Base-by-base conservation (phyloP, 305 asterid species). In the Solanum aculeatissimum region DNA sequence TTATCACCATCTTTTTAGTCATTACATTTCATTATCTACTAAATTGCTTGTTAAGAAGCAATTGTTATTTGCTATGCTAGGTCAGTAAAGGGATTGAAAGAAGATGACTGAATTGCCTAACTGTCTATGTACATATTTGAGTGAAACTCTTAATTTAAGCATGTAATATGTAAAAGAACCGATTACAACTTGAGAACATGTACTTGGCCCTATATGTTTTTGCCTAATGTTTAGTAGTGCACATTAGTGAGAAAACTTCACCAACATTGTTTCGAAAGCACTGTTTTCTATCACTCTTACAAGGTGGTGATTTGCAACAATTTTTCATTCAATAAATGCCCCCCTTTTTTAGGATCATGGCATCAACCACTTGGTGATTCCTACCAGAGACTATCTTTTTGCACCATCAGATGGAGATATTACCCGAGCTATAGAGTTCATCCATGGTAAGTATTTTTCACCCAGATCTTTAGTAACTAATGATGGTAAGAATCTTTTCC, bases 301-400 rank as follows among this genome's bases (percentile, higher is more conserved):
- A 72, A 25, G 57, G 43, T 78, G 66, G 42, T 88, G 80, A 49
- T 75, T 87, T 55, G 55, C 78, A 13, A 63, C 75, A 80, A 38
- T 38, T 43, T 83, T 81, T 79, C n/a, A 43, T 85, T 70, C 69
- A 29, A 49, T 27, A 19, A 19, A 27, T 27, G 27, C 62, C 35
- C 32, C 81, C 32, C 23, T 35, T 60, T 9, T 79, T 12, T 55
- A 95, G 97, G 95, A 91, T 88, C 89, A 93, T 66, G 74, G 68
- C 84, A 93, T 96, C 23, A 91, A 91, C 84, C 99, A 96, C 90
- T 88, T 96, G 90, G 92, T 96, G 87, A 93, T 96, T 87, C 98
- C 99, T 27, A 96, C 99, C 19, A 90, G 99, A 88, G 99, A 96
- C 87, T 95, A 96, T 88, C 97, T 96, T 58, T 96, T 96, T 90